Evolutionary conservation across 805 yeast species (phyloP), one percentile per base, ranked within the genome.

Genomic region (Saccharomycopsis microspora): DNA sequence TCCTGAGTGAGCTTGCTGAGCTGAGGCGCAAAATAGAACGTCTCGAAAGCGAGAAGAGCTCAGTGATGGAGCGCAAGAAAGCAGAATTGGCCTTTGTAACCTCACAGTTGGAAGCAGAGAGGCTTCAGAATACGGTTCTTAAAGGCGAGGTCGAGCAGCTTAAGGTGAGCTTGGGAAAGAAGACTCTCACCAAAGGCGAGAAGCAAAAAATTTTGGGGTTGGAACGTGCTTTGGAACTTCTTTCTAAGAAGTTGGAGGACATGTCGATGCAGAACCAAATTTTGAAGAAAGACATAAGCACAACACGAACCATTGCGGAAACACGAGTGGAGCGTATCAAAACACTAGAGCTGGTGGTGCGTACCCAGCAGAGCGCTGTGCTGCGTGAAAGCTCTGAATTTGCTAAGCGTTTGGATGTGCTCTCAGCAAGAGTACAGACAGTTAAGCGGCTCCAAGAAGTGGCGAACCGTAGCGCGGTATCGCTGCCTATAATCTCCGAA

Each of bases 201-300:
- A 75, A 71, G 42, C 70, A 72, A 53, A 75, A 74, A 54, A 58
- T 78, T 32, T 66, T 71, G 42, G 70, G 74, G 7, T 60, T 83
- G 46, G 85, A 81, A 55, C 69, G 71, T 43, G 71, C 85, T 1
- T 62, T 83, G 19, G 73, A 72, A 41, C 79, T 72, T 51, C 69
- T 83, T 52, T 69, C 75, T 19, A 67, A 65, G n/a, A 79, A 80
- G 48, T 69, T 82, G 47, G 70, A 70, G 44, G 84, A 82, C 51
- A 71, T 81, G 33, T 82, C 80, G 51, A 61, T 68, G n/a, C 81
- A 80, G 57, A 83, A 83, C 58, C 63, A 69, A 32, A 66, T 72
- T 44, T 62, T 83, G 34, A 68, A 75, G 44, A 75, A 70, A 54
- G 86, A 82, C 54, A 64, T 81, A 19, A 66, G 67, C 31, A 66